Conservation (phyloP, 2,329 filamentous ascomycete species). For the Colletotrichum neosansevieriae region DNA sequence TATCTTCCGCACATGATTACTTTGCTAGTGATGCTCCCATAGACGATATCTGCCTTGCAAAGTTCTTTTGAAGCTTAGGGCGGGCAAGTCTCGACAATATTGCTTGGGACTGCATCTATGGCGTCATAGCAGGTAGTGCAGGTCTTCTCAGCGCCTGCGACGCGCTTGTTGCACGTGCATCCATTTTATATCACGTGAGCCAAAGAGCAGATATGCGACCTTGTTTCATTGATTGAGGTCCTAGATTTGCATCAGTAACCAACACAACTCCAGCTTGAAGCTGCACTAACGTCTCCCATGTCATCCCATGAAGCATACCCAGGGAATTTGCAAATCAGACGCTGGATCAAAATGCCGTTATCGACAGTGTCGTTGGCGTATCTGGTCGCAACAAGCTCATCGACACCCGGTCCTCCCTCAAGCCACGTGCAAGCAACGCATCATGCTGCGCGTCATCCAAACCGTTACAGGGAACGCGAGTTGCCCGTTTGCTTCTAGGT, state of each 20-base stretch:
- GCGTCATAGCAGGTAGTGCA: no score
- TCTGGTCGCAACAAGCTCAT: slow-evolving; percentile 50
- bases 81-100: no score
- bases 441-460: slow-evolving; percentile 52
- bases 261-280: slow-evolving; percentile 8
- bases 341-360: slow-evolving; percentile 12
- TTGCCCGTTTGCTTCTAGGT: slow-evolving; percentile 44
- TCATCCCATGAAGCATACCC: slow-evolving; percentile 16
- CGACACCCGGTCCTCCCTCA: slow-evolving; percentile 48
- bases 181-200: no score
- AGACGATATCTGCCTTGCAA: no score
- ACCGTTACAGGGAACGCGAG: slow-evolving; percentile 50
- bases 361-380: slow-evolving; percentile 12
- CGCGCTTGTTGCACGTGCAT: no score
- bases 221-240: no score
- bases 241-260: background rate
- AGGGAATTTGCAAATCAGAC: slow-evolving; percentile 21
- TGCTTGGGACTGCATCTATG: no score
- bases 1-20: slow-evolving; percentile 52
- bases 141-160: no score
- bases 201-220: no score
- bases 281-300: slow-evolving; percentile 2
- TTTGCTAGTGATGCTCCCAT: no score
- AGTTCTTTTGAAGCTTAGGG: no score
- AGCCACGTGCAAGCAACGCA: slow-evolving; percentile 52